Percentiles rank a stretch among this genome's conserved stretches.
These are phyloP conservation scores for Thalassiosira exigua DNA, from an alignment of 352 stramenopile species.

Conservation along the genomic window DNA sequence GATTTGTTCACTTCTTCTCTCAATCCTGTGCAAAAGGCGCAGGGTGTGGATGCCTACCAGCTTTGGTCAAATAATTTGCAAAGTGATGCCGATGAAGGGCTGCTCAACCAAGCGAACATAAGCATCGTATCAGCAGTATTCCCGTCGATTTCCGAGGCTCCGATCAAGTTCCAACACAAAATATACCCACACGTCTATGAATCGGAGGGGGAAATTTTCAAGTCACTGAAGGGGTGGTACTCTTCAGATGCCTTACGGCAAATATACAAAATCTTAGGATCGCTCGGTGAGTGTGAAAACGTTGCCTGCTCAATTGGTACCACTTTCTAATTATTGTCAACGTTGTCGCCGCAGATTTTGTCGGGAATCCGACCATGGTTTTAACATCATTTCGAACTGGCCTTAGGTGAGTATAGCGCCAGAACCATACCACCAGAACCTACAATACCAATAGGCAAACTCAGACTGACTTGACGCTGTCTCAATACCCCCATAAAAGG, in stretches of 20 bases:
- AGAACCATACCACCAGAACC: too few species aligned
- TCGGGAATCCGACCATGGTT: conserved; percentile 85
- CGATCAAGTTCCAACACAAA: conserved; percentile 77
- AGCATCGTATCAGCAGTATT: conserved; percentile 80
- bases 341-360: conserved; percentile 63
- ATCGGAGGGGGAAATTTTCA: conserved; percentile 73
- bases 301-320: neutral
- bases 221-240: conserved; percentile 78
- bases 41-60: conserved; percentile 35
- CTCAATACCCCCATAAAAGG: too few species aligned
- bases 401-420: too few species aligned
- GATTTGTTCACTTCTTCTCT: conserved; percentile 40
- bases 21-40: neutral
- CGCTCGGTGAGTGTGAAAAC: conserved; percentile 60
- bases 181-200: conserved; percentile 82
- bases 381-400: conserved; percentile 81
- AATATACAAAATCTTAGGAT: conserved; percentile 86
- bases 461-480: too few species aligned
- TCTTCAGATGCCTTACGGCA: conserved; percentile 74
- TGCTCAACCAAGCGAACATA: conserved; percentile 39
- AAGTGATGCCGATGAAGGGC: conserved; percentile 38
- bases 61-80: conserved; percentile 58
- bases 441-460: too few species aligned
- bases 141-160: conserved; percentile 80
- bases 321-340: neutral